phyloP scores from a whole-genome alignment of 1,139 yeast species.

The Candida mesenterica region DNA sequence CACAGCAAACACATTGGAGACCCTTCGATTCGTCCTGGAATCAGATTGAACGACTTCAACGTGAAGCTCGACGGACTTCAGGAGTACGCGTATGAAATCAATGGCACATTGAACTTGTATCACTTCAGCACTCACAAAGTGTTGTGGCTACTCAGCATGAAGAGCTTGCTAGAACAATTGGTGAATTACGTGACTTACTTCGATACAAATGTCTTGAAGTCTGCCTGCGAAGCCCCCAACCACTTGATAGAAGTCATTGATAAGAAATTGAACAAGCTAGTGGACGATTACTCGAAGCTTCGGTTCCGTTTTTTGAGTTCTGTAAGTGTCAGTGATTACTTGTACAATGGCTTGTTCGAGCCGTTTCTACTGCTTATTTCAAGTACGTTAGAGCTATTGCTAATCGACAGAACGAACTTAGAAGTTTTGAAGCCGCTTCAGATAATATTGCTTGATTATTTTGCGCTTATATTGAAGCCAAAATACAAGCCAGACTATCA shows the following conservation, averaged over 20 bases:
- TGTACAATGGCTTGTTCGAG: slow-evolving; percentile 7
- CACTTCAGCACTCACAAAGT: slow-evolving; percentile 15
- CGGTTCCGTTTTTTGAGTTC: slow-evolving; percentile 4
- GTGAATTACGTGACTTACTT: slow-evolving; percentile 12
- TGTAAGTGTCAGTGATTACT: slow-evolving; percentile 5
- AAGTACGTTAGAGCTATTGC: slow-evolving; percentile 16
- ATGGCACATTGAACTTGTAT: slow-evolving; percentile 14
- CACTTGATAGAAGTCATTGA: slow-evolving; percentile 6
- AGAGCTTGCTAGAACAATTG: slow-evolving; percentile 12
- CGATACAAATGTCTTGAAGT: slow-evolving; percentile 8
- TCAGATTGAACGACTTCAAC: slow-evolving; percentile 10
- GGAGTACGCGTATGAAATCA: slow-evolving; percentile 20
- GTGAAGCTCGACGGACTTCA: slow-evolving; percentile 18
- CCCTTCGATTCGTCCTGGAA: slow-evolving; percentile 62
- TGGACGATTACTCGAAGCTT: slow-evolving; percentile 5
- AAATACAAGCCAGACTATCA: slow-evolving; percentile 7
- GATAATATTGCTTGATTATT: slow-evolving; percentile 8
- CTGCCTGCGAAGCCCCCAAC: slow-evolving; percentile 6
- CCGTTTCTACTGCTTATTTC: slow-evolving; percentile 11
- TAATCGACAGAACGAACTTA: slow-evolving; percentile 16
- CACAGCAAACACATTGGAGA: slow-evolving; percentile 55
- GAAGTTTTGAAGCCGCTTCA: slow-evolving; percentile 12
- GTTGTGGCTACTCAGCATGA: slow-evolving; percentile 22
- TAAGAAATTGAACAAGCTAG: slow-evolving; percentile 8
- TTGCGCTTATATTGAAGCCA: slow-evolving; percentile 5